phyloP scores from a whole-genome alignment of 2,329 filamentous ascomycete species.

The Karstenula rhodostoma region DNA sequence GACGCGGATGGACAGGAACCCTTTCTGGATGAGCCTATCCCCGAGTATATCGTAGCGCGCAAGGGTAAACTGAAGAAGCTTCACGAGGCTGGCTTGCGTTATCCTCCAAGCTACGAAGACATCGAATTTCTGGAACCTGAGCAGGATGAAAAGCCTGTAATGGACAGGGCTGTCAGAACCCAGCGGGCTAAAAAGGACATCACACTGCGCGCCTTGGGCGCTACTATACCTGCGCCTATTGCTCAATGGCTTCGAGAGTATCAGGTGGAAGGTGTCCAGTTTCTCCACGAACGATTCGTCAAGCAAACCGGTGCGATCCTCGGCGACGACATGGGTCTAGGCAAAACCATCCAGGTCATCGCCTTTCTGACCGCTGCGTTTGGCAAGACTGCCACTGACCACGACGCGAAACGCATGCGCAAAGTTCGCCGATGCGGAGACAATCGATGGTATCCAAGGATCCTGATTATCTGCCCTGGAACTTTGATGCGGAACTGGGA shows the following conservation, averaged over 20 bases:
- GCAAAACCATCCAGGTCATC: conserved; percentile 96
- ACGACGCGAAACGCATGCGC: conserved; percentile 86
- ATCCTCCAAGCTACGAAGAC: conserved; percentile 80
- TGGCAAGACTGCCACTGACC: conserved; percentile 89
- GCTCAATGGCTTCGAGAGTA: conserved; percentile 93
- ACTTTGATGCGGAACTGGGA: conserved; percentile 91
- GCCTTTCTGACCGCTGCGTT: conserved; percentile 91
- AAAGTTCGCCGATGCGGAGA: conserved; percentile 72
- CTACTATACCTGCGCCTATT: conserved; percentile 85
- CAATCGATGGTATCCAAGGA: conserved; percentile 79
- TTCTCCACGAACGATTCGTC: conserved; percentile 88
- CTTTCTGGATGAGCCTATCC: conserved; percentile 67
- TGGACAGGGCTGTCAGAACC: conserved; percentile 67
- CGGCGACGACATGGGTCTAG: conserved; percentile 96
- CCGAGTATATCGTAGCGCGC: conserved; percentile 76
- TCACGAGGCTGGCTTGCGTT: conserved; percentile 72
- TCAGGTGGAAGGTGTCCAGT: conserved; percentile 83
- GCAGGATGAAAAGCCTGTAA: conserved; percentile 72
- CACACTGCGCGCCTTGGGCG: conserved; percentile 75
- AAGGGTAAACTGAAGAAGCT: conserved; percentile 74
- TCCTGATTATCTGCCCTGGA: conserved; percentile 88
- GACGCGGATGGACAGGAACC: conserved; percentile 61
- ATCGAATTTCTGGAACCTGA: conserved; percentile 80
- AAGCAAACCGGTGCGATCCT: conserved; percentile 90
- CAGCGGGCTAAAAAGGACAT: conserved; percentile 78